A percentile compares a stretch with the other conserved stretches of the same genome.
Evolutionary conservation across 176 grass and related monocot species (phyloP).

Genomic region (Bolboschoenus planiculmis): DNA sequence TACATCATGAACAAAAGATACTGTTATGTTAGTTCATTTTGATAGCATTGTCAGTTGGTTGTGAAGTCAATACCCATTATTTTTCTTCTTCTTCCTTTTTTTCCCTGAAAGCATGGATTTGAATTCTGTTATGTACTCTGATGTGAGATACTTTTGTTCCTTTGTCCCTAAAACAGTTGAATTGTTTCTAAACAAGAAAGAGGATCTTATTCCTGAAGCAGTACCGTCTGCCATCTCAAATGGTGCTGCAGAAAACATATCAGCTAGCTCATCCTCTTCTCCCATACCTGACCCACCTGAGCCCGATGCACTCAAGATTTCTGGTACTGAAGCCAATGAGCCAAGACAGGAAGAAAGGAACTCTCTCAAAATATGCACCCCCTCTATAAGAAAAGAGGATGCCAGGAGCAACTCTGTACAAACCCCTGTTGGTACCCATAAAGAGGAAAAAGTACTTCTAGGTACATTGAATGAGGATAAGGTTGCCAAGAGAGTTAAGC

Average conservation of each 20-base stretch:
- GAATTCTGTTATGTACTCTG: background rate
- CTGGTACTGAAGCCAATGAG: background rate
- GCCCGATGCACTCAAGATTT: background rate
- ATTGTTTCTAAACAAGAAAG: conserved; percentile 51
- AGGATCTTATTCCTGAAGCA: conserved; percentile 25
- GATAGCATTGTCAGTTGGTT: background rate
- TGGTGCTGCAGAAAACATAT: background rate
- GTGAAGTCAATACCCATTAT: background rate
- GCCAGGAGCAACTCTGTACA: background rate
- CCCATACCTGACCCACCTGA: background rate
- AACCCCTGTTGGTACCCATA: background rate
- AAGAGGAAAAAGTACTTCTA: background rate
- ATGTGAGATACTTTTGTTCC: background rate
- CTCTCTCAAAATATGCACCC: background rate
- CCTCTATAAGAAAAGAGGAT: background rate
- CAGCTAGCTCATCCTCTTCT: background rate
- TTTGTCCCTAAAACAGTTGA: conserved; percentile 40
- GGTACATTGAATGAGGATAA: conserved; percentile 4
- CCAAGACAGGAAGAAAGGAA: conserved; percentile 1
- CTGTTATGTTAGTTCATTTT: background rate
- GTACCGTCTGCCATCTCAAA: conserved; percentile 11
- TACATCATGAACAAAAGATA: background rate
- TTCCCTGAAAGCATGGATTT: background rate
- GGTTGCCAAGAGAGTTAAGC: background rate
- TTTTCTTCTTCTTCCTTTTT: background rate